Evolutionary conservation across 805 yeast species (phyloP).

Genomic region (Blastobotrys peoriensis): DNA sequence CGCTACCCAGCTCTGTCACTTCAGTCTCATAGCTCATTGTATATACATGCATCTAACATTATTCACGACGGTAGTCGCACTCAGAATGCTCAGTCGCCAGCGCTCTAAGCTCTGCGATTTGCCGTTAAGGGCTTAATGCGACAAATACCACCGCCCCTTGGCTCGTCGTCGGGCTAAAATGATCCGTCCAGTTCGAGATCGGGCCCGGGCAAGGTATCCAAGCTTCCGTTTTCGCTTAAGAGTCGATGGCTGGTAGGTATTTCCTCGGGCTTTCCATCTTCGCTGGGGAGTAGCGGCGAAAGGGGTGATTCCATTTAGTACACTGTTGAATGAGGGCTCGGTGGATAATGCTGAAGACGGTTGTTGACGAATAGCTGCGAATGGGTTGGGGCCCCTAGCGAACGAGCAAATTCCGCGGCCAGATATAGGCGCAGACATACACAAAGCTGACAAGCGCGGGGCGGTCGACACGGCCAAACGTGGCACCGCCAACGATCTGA

Average conservation of each 20-base stretch:
- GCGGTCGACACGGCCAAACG: not conserved
- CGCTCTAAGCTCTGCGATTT: too few species aligned
- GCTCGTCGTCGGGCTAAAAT: constrained; percentile 70
- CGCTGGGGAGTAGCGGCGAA: constrained; percentile 31
- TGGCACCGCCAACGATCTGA: too few species aligned
- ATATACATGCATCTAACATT: too few species aligned
- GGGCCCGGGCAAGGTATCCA: constrained; percentile 84
- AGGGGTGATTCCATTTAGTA: constrained; percentile 5
- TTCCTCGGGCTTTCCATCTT: constrained; percentile 87
- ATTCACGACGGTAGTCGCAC: too few species aligned
- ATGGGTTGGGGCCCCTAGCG: constrained; percentile 1
- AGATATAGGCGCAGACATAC: not conserved
- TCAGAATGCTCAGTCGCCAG: too few species aligned
- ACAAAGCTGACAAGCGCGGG: not conserved
- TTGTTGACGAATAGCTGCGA: not conserved
- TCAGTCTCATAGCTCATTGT: too few species aligned
- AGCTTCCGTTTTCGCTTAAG: constrained; percentile 81
- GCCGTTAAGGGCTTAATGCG: too few species aligned
- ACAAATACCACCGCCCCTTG: constrained; percentile 90
- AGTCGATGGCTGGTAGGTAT: constrained; percentile 91
- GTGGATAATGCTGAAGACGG: constrained; percentile 1
- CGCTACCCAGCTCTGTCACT: too few species aligned
- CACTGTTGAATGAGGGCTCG: constrained; percentile 14
- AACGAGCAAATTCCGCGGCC: not conserved
- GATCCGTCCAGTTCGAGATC: constrained; percentile 68